Conservation (phyloP, 257 asterid genomes). For the Nicotiana noctiflora region DNA sequence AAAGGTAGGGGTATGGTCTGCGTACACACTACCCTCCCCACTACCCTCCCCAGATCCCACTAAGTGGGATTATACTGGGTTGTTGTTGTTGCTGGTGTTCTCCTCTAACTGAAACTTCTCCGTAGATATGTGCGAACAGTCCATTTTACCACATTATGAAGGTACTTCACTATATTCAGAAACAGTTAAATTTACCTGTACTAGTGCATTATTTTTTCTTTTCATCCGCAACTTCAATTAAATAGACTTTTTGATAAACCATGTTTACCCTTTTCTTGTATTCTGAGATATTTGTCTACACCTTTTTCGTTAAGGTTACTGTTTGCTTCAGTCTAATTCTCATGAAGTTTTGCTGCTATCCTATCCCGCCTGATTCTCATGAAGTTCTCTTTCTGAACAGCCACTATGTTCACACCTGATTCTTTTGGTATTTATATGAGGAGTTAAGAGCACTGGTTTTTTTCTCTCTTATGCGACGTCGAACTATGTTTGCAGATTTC, state of each 20-base stretch:
- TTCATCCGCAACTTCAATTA: not conserved
- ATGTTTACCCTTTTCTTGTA: not conserved
- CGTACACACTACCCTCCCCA: too few species aligned
- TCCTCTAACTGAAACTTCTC: not conserved
- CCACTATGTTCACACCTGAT: not conserved
- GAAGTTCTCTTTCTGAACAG: not conserved
- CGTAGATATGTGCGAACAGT: not conserved
- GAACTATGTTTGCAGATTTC: conserved; percentile 55
- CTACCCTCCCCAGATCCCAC: too few species aligned
- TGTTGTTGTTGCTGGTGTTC: not conserved
- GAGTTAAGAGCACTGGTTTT: not conserved
- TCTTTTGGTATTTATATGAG: not conserved
- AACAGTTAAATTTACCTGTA: not conserved
- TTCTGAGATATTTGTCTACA: not conserved
- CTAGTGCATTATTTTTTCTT: not conserved
- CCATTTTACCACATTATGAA: not conserved
- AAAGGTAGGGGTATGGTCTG: too few species aligned
- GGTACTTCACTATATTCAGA: not conserved
- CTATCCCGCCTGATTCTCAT: too few species aligned
- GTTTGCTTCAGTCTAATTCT: not conserved
- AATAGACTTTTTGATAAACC: not conserved
- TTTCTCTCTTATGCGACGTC: not conserved
- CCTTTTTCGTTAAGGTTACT: not conserved
- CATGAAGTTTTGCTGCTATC: not conserved
- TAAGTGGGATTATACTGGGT: too few species aligned